phyloP scores from a whole-genome alignment of 805 yeast genomes.

The Lachancea mirantina region DNA sequence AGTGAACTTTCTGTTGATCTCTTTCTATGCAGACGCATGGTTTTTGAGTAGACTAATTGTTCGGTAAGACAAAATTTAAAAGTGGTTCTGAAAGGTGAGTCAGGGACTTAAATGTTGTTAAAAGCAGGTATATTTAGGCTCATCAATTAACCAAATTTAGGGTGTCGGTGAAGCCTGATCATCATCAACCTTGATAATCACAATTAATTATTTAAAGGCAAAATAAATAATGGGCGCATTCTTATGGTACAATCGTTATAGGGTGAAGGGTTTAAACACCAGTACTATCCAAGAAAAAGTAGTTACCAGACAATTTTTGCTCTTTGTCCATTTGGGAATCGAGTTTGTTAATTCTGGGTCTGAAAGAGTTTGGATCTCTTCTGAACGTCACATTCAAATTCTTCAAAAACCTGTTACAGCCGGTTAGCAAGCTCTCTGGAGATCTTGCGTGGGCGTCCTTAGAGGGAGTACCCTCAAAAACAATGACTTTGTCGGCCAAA shows the following conservation, averaged over 20 bases:
- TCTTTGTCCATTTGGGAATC: constrained; percentile 99
- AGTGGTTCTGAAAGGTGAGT: no score
- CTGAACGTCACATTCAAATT: constrained; percentile 96
- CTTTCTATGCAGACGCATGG: constrained; percentile 2
- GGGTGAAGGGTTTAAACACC: constrained; percentile 33
- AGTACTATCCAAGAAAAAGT: constrained; percentile 82
- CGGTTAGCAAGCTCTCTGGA: constrained; percentile 91
- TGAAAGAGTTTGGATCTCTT: constrained; percentile 96
- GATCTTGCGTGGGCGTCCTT: constrained; percentile 74
- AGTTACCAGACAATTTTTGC: constrained; percentile 87
- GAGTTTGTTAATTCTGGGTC: constrained; percentile 97
- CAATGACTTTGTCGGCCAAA: constrained; percentile 97
- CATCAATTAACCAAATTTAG: neutral
- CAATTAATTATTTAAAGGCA: no score
- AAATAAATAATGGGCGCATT: neutral
- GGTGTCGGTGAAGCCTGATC: no score
- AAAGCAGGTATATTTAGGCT: neutral
- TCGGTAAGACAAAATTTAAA: no score
- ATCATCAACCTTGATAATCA: no score
- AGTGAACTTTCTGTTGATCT: neutral
- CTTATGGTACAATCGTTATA: no score
- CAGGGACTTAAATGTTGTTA: constrained; percentile 1
- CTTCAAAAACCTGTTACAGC: constrained; percentile 95
- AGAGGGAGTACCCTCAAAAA: constrained; percentile 93
- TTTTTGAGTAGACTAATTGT: constrained; percentile 1